A percentile compares a stretch with the other conserved stretches of the same genome.
These are phyloP conservation scores for Dichotomocladium elegans DNA, from an alignment of 371 early-diverging fungal species.

Conservation along the genomic window DNA sequence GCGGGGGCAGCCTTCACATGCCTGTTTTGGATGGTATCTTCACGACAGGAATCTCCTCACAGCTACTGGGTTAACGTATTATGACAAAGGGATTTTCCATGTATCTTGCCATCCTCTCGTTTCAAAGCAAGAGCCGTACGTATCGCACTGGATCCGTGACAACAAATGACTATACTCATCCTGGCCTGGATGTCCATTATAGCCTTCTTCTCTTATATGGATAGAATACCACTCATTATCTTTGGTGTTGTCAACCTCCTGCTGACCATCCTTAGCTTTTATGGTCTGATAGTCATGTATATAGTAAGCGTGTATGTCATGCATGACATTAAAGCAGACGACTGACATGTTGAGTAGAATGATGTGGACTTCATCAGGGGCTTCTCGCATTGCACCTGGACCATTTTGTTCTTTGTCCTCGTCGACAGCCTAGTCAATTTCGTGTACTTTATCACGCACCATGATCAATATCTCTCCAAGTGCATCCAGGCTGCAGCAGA, in stretches of 20 bases:
- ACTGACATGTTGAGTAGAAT: constrained; percentile 11
- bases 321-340: constrained; percentile 10
- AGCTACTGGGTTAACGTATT: too few relatives aligned
- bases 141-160: neutral
- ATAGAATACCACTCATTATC: constrained; percentile 24
- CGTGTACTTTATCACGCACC: constrained; percentile 30
- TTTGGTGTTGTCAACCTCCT: constrained; percentile 41
- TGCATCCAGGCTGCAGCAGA: constrained; percentile 21
- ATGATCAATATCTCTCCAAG: constrained; percentile 16
- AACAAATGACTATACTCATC: neutral
- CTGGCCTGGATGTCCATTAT: neutral
- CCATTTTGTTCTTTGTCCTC: constrained; percentile 19
- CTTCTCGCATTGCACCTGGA: constrained; percentile 16
- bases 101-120: constrained; percentile 45
- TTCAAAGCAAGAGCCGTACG: constrained; percentile 45
- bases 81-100: constrained; percentile 28
- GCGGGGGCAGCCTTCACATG: constrained; percentile 33
- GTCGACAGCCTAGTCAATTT: constrained; percentile 27
- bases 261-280: constrained; percentile 22
- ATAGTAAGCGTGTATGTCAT: constrained; percentile 11
- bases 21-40: constrained; percentile 41
- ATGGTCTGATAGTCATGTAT: constrained; percentile 26
- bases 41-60: too few relatives aligned
- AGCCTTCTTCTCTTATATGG: constrained; percentile 41
- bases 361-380: constrained; percentile 10